Base-by-base conservation (phyloP, 306 rosid genomes). In the Casuarina glauca region DNA sequence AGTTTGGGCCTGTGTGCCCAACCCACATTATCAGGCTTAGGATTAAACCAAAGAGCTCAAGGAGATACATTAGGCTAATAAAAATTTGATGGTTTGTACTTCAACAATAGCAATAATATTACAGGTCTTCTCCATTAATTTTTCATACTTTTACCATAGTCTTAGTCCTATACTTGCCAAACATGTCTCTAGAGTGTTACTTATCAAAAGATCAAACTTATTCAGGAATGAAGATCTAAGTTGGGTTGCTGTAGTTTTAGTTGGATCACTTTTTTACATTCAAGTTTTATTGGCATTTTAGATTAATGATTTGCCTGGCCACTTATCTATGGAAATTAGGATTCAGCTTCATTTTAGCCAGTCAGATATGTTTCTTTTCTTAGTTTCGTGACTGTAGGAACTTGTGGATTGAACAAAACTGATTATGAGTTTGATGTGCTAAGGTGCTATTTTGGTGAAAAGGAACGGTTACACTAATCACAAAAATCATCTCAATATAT, bases 301-400 rank as follows among this genome's bases (percentile, higher is more conserved):
- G 74, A 67, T 19, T 45, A 38, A 58, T 44, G 49, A 55, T 35
- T 72, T 11, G 20, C 17, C 51, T 50, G 53, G 9, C 57, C 15
- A 19, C 41, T 79, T 63, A 50, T 68, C 6, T 5, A 12, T 69
- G 75, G 61, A 57, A 80, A 12, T 58, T 76, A 10, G 49, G 62
- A 19, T 57, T 32, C 44, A 13, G 32, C 60, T 66, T 55, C 57
- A 69, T 54, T 80, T 74, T 16, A 52, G 38, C 67, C 41, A 46
- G 62, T 80, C 67, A 2, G 67, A 48, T 9, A 9, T 76, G 50
- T 70, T 69, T 42, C 71, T 61, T 46, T 46, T 39, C 4, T 8
- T 17, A 17, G 49, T 42, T 41, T 1, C 3, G 17, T 16, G 3
- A 6, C 9, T 8, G 9, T 5, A 15, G 19, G 3, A 16, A 66